These are phyloP conservation scores for Scenedesmus sp. DNA, from an alignment of 163 green algal species.

Conservation along the genomic window DNA sequence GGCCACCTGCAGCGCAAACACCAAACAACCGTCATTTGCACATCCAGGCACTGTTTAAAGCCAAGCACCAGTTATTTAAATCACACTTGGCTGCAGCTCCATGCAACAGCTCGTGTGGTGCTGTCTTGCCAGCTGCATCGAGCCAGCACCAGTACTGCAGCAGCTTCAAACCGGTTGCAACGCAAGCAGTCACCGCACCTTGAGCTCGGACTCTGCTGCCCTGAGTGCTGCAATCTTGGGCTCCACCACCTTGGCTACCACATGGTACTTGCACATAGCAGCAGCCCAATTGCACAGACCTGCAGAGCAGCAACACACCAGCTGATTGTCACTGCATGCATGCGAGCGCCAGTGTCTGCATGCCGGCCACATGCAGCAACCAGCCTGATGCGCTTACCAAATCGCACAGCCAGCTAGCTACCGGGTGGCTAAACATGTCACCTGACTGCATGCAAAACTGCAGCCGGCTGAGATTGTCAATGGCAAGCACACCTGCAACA, in stretches of 20 bases:
- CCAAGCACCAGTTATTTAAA: no score
- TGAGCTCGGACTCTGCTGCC: constrained; percentile 91
- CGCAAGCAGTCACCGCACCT: constrained; percentile 64
- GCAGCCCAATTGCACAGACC: constrained; percentile 96
- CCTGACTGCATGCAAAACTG: no score
- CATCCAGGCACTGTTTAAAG: no score
- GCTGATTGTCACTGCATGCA: background rate
- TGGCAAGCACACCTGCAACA: constrained; percentile 72
- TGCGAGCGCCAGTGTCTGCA: background rate
- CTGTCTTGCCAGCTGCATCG: background rate
- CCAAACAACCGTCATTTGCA: background rate
- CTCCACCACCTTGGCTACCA: constrained; percentile 90
- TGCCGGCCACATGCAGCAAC: background rate
- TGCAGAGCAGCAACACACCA: constrained; percentile 18
- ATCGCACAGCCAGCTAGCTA: background rate
- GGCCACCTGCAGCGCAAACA: constrained; percentile 55
- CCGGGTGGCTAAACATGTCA: no score
- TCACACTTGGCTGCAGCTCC: no score
- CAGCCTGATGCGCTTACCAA: background rate
- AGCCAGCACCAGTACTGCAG: background rate
- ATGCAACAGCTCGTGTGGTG: background rate
- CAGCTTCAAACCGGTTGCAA: no score
- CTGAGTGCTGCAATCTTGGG: constrained; percentile 94
- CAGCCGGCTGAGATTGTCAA: no score
- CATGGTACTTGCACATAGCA: constrained; percentile 97